Base-by-base conservation (phyloP, 2,329 filamentous ascomycete genomes). In the Penicillium italicum region DNA sequence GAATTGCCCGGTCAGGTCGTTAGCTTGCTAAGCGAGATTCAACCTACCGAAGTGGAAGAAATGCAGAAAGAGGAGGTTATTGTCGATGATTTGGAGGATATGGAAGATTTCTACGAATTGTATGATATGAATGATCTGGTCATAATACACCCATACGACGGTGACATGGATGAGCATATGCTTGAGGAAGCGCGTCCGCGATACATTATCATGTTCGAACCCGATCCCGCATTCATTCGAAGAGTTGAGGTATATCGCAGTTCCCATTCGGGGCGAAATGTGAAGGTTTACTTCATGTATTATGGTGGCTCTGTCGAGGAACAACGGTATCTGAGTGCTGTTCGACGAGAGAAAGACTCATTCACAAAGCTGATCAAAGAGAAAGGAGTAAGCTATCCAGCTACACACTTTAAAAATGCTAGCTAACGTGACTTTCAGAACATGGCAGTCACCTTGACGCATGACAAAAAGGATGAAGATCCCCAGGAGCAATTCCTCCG, bases 201-300 rank as follows among this genome's bases (percentile, higher is more conserved):
- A 57, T 97, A 97, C 73, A 91, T 99, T 56, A 89, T 99, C 76
- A 97, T 99, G 94, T 99, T 97, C 73, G 94, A 97, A 71, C 93
- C 94, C 1, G 91, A 97, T 62, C 86, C 93, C 3, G 87, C 93
- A 3, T 99, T 99, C 72, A 96, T 97, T 67, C 86, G 94, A 14
- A 83, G 93, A 36, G 88, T 99, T 20, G 94, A 99, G 71, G 92
- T 97, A 2, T 99, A 97, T 74, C 86, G 94, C 37, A 96, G 91
- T 50, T 97, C 92, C 10, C 94, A 99, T 74, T 89, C 87, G 55
- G 90, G 93, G 70, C 82, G 91, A 34, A 91, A 90, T 66, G 90
- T 97, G 40, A 85, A 91, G 41, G 92, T 96, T 0, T 99, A 97
- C 76, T 97, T 97, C 72, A 85, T 97, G 79, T 97, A 96, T 76